Evolutionary conservation across 768 basidiomycete genomes (phyloP), one percentile per base, ranked within the genome.

Genomic region (Suillus sp.): DNA sequence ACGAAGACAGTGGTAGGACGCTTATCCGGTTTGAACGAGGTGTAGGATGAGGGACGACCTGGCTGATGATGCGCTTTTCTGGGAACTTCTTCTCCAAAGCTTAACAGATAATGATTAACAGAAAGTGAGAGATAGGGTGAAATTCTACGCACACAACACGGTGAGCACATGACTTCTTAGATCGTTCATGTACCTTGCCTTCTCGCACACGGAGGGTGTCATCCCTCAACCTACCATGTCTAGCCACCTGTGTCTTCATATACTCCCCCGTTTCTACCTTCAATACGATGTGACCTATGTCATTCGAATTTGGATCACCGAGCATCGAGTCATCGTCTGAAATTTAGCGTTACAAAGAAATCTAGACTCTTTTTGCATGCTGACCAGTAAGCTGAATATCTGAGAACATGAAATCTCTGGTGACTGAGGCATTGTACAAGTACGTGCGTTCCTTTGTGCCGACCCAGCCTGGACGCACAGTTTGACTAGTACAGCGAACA

Each of bases 301-400:
- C 35, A 20, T 60, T 64, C 13, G 64, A 53, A 9, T 50, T 32
- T 22, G 45, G n/a, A 43, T 64, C 55, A 6, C 63, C 51, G 30
- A 68, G 43, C 53, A 69, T 61, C 9, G 60, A 63, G 55, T 69
- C 71, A 7, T 71, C 71, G 30, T 73, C 70, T 72, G 47, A 51
- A 60, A 42, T 58, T 35, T 5, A 57, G 48, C 56, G 8, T n/a
- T 51, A 30, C n/a, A 34, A 59, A 37, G 40, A 30, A 18, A 20
- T 34, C 40, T 35, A 14, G 22, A 22, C 30, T 38, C n/a, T 40
- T 32, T 20, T 22, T 37, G 14, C 6, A 38, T 25, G n/a, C 43
- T 57, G 60, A 66, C 71, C 71, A 22, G 54, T 64, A 13, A 71
- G 65, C 54, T 68, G 60, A 57, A 69, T 57, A 6, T 48, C 54